phyloP scores from a whole-genome alignment of 768 basidiomycete species.

The Baorangia bicolor region DNA sequence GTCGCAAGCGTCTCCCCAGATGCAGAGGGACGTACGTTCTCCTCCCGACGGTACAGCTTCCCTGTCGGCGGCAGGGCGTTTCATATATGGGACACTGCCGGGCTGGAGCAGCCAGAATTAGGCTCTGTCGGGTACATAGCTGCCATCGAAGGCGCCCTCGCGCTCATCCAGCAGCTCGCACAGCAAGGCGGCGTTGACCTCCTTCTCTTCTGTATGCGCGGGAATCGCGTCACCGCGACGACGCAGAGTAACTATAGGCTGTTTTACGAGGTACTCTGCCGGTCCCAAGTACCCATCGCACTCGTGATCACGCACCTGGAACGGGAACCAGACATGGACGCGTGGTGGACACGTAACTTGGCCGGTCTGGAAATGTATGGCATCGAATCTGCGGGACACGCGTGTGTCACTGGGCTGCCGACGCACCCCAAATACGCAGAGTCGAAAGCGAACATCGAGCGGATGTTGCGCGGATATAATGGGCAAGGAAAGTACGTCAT shows the following conservation, averaged over 20 bases:
- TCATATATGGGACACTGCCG: slow-evolving; percentile 33
- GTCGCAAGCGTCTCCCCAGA: slow-evolving; percentile 23
- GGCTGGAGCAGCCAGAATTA: slow-evolving; percentile 29
- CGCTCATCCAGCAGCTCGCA: slow-evolving; percentile 35
- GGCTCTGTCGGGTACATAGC: slow-evolving; percentile 22
- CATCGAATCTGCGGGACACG: slow-evolving; percentile 26
- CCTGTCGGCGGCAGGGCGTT: slow-evolving; percentile 14
- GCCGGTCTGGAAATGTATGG: slow-evolving; percentile 19
- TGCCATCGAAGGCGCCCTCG: slow-evolving; percentile 27
- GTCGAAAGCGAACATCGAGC: slow-evolving; percentile 15
- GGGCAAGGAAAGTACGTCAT: slow-evolving; percentile 20
- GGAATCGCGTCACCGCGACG: slow-evolving; percentile 35
- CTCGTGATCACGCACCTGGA: slow-evolving; percentile 41
- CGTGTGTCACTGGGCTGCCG: slow-evolving; percentile 32
- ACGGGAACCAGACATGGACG: slow-evolving; percentile 31
- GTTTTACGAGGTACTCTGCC: slow-evolving; percentile 41
- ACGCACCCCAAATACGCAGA: slow-evolving; percentile 18
- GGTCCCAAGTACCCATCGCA: slow-evolving; percentile 26
- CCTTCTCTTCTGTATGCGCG: slow-evolving; percentile 40
- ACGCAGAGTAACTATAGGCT: slow-evolving; percentile 38
- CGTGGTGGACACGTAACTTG: slow-evolving; percentile 33
- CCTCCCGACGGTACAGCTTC: slow-evolving; percentile 25
- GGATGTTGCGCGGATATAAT: slow-evolving; percentile 15
- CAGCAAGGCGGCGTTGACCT: slow-evolving; percentile 37
- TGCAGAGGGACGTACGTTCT: slow-evolving; percentile 35